Evolutionary conservation across 768 basidiomycete genomes (phyloP).

Genomic region (Mrakia gelida): DNA sequence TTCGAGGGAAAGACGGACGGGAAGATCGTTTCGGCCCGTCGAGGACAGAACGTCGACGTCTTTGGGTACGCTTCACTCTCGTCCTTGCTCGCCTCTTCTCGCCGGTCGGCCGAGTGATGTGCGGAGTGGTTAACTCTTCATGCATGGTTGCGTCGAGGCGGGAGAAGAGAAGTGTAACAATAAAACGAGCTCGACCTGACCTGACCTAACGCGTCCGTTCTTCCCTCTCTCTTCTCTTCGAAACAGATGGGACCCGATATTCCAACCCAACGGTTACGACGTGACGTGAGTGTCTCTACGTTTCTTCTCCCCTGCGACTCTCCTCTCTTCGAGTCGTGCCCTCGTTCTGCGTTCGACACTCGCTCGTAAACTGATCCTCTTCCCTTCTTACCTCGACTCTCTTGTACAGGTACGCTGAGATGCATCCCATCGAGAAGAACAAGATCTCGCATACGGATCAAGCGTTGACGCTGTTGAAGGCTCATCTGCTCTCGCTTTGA

Average conservation of each 20-base stretch:
- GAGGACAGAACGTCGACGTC: constrained; percentile 80
- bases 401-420: constrained; percentile 59
- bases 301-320: not conserved
- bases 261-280: constrained; percentile 55
- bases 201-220: constrained; percentile 53
- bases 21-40: constrained; percentile 73
- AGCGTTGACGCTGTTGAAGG: constrained; percentile 61
- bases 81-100: no score
- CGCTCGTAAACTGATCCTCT: not conserved
- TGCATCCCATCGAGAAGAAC: constrained; percentile 62
- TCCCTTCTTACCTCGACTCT: not conserved
- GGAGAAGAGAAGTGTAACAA: no score
- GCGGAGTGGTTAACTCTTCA: no score
- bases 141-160: no score
- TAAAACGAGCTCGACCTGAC: no score
- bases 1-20: constrained; percentile 88
- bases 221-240: not conserved
- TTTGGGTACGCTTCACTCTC: constrained; percentile 51
- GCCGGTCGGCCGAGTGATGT: no score
- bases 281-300: constrained; percentile 64
- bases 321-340: not conserved
- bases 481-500: not conserved
- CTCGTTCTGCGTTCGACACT: not conserved
- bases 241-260: constrained; percentile 28
- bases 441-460: constrained; percentile 61